Base-by-base conservation (phyloP, 129 eudicot genomes). In the Artemisia annua region DNA sequence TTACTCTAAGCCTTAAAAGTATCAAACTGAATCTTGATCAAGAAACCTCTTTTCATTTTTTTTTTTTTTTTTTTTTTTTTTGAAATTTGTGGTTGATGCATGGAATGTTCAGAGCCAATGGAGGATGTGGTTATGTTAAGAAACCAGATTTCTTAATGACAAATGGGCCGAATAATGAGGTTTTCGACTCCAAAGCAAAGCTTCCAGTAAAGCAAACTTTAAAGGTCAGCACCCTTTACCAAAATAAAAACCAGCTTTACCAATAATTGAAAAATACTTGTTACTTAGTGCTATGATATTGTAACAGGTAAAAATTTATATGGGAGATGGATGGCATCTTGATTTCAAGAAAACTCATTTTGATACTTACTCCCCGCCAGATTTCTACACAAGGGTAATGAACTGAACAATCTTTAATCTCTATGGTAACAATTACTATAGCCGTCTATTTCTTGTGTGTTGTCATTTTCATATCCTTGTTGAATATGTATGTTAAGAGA, bases 51-150 rank as follows among this genome's bases (percentile, higher is more conserved):
- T n/a, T n/a, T n/a, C n/a, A n/a, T n/a, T n/a, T n/a, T n/a, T n/a
- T n/a, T n/a, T n/a, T n/a, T n/a, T n/a, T n/a, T n/a, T n/a, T n/a
- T n/a, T n/a, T n/a, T n/a, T n/a, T n/a, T n/a, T n/a, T n/a, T n/a
- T n/a, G n/a, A n/a, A n/a, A n/a, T n/a, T n/a, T 92, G 9, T 92
- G 98, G 98, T 79, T 89, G 83, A 92, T 92, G 98, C 95, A 92
- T 55, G 98, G 98, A 64, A 83, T 89, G 94, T 92, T 89, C 57
- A 80, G 90, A 79, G 85, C 88, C 72, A 92, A 92, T 60, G 97
- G 97, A 56, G 89, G 97, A 5, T 89, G 97, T 61, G 97, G 97
- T 10, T 92, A 85, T 73, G 95, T 92, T 39, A 87, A 89, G 75
- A 92, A 92, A 75, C 98, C 98, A 55, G 92, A 87, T 78, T 80